phyloP scores from a whole-genome alignment of 2,329 filamentous ascomycete species.

The Cordyceps cateniannulata region DNA sequence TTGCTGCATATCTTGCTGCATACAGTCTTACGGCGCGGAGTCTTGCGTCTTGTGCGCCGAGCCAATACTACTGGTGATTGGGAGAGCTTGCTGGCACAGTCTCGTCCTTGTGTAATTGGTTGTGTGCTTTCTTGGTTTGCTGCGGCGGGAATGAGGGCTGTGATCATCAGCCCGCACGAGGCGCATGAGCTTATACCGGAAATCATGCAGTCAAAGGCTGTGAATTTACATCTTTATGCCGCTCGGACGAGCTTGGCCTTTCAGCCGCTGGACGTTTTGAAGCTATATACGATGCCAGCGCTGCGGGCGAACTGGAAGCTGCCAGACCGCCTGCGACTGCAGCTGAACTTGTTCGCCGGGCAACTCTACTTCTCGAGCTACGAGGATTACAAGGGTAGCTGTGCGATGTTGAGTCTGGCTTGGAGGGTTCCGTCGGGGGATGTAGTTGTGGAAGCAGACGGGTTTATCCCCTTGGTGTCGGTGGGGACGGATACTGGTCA shows the following conservation, averaged over 20 bases:
- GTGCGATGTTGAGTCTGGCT: slow-evolving; percentile 45
- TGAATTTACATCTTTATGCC: slow-evolving; percentile 42
- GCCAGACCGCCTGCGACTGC: not conserved
- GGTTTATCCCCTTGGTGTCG: slow-evolving; percentile 32
- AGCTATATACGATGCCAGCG: not conserved
- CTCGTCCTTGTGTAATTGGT: no score
- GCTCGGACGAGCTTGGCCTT: not conserved
- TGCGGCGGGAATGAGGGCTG: slow-evolving; percentile 21
- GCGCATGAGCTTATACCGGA: slow-evolving; percentile 41
- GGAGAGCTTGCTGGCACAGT: no score
- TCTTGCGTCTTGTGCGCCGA: not conserved
- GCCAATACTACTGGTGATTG: no score
- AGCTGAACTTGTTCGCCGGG: slow-evolving; percentile 60
- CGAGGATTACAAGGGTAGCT: slow-evolving; percentile 47
- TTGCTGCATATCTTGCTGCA: not conserved
- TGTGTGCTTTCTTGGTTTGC: no score
- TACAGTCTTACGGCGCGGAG: not conserved
- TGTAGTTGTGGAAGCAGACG: slow-evolving; percentile 18
- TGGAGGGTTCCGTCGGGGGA: slow-evolving; percentile 19
- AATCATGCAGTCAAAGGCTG: slow-evolving; percentile 26
- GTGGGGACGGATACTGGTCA: no score
- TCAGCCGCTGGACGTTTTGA: not conserved
- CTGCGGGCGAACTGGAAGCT: not conserved
- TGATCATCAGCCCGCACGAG: slow-evolving; percentile 57
- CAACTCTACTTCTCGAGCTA: slow-evolving; percentile 55